Base-by-base conservation (phyloP, 2,329 filamentous ascomycete genomes). In the Fusarium lyarnte region DNA sequence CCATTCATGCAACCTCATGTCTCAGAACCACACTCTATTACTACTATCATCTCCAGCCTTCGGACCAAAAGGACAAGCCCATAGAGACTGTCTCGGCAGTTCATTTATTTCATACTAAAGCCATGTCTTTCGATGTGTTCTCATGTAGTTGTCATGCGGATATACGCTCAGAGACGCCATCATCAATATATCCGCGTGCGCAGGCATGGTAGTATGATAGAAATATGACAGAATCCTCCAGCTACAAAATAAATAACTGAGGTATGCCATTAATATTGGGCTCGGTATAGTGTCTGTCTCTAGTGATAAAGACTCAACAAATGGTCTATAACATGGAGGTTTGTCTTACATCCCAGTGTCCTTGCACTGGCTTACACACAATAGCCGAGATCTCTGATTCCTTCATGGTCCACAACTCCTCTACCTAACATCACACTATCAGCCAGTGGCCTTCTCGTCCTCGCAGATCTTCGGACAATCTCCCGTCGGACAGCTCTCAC, bases 381-480 rank as follows among this genome's bases (percentile, higher is more conserved):
- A 17, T 27, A 74, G 70, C 53, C 68, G 10, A 53, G 74, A 53
- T 73, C 79, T 9, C 72, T 82, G 43, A 73, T 87, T 63, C 80
- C 81, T 8, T 79, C 82, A 45, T 87, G 86, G 85, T 78, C 81
- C 2, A 80, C 81, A 21, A 83, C 80, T 0, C 86, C 86, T 3
- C 83, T 88, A 21, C 85, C 85, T 3, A 73, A 76, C 29, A 77
- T 88, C 54, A 78, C 82, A 6, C 80, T 88, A 72, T 86, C 85
- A 0, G 84, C 87, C 3, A 85, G 85, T 13, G 89, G 88, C 12
- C 83, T 91, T 13, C 80, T 91, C 27, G 87, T 87, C 12, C 85
- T 91, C 21, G 89, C 89, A 7, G 88, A 91, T 66, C 83, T 91
- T 42, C 82, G 83, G 39, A 89, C 87, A 5, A 82, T 90, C 31